phyloP scores from a whole-genome alignment of 805 yeast genomes.

The Yarrowia sp. region DNA sequence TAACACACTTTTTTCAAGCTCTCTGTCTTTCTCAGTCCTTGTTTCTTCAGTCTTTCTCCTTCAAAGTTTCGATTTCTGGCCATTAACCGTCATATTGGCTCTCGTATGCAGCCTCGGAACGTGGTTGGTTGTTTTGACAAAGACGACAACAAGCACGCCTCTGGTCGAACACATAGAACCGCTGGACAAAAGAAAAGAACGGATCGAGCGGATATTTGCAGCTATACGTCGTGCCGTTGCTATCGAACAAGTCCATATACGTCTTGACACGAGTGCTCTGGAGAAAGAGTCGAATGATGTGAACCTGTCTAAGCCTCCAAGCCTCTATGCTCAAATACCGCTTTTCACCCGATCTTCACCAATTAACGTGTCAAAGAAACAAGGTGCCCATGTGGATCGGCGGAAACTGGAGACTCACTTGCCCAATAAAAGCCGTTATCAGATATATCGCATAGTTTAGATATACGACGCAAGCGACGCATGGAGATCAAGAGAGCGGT shows the following conservation, averaged over 20 bases:
- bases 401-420: no score
- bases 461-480: conserved; percentile 12
- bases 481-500: not conserved
- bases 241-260: not conserved
- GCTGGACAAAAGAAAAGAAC: not conserved
- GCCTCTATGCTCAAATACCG: no score
- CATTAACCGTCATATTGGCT: conserved; percentile 8
- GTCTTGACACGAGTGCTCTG: no score
- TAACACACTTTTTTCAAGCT: no score
- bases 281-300: no score
- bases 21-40: no score
- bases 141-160: not conserved
- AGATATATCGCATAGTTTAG: conserved; percentile 21
- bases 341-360: no score
- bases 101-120: conserved; percentile 17
- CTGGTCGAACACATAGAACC: not conserved
- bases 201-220: not conserved
- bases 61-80: not conserved
- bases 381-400: no score
- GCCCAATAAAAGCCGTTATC: conserved; percentile 3
- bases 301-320: no score
- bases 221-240: no score
- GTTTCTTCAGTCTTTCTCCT: not conserved
- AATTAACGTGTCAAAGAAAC: no score
- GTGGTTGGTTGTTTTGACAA: not conserved